A percentile compares a stretch with the other conserved stretches of the same genome.
Evolutionary conservation across 2,329 filamentous ascomycete species (phyloP).

Genomic region (Alternaria rosae): DNA sequence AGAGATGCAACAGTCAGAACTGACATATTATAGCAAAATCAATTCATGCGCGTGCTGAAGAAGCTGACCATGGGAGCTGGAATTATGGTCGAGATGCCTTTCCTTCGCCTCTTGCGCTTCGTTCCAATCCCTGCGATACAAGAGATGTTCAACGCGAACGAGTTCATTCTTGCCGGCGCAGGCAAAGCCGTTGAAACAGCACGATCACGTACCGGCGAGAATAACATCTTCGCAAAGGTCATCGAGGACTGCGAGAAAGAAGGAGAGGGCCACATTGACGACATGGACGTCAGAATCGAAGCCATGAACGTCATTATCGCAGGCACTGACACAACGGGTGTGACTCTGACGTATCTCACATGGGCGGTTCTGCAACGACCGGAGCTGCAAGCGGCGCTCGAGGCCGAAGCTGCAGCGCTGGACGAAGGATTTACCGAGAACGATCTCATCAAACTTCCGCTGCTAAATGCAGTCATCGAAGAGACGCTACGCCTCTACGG

Average conservation of each 20-base stretch:
- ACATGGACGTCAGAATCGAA: conserved; percentile 44
- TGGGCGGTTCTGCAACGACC: conserved; percentile 42
- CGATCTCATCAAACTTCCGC: conserved; percentile 42
- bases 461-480: conserved; percentile 50
- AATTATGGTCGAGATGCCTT: conserved; percentile 48
- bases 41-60: conserved; percentile 49
- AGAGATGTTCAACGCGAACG: conserved; percentile 47
- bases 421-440: conserved; percentile 33
- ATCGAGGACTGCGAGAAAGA: conserved; percentile 43
- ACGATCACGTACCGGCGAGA: conserved; percentile 36
- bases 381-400: conserved; percentile 27
- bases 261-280: conserved; percentile 37
- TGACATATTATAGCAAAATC: conserved; percentile 31
- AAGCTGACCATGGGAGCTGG: conserved; percentile 46
- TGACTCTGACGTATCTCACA: conserved; percentile 45
- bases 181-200: conserved; percentile 42
- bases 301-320: conserved; percentile 46
- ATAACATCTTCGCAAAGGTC: conserved; percentile 46
- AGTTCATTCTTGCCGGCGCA: conserved; percentile 41
- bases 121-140: conserved; percentile 39
- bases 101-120: conserved; percentile 44
- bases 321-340: conserved; percentile 46
- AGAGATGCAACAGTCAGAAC: neutral
- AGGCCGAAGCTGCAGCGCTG: conserved; percentile 31
- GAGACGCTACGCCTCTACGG: conserved; percentile 51